phyloP scores from a whole-genome alignment of 371 early-diverging fungal genomes.

The Apophysomyces ossiformis region DNA sequence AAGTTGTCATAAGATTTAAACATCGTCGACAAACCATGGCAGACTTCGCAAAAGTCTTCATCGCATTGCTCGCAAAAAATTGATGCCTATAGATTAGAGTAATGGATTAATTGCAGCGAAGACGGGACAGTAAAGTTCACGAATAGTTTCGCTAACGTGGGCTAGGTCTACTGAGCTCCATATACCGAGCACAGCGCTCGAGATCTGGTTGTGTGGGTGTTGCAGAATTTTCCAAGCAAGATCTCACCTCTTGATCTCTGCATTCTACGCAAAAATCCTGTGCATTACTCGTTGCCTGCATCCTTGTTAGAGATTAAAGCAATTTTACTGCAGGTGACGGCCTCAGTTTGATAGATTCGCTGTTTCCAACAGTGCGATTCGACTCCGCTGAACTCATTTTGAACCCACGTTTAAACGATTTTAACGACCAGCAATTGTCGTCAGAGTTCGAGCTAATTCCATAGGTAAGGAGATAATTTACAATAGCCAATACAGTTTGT shows the following conservation, averaged over 20 bases:
- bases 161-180: background rate
- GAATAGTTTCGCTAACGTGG: background rate
- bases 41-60: constrained; percentile 93
- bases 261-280: constrained; percentile 30
- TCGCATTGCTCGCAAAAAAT: constrained; percentile 80
- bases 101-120: background rate
- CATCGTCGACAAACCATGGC: constrained; percentile 55
- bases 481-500: too few relatives aligned
- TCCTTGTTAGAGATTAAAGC: background rate
- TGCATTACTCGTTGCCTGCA: constrained; percentile 2
- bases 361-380: too few relatives aligned
- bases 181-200: background rate
- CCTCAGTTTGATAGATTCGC: too few relatives aligned
- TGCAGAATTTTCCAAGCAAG: background rate
- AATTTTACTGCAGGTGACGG: too few relatives aligned
- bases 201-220: background rate
- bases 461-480: too few relatives aligned
- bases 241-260: constrained; percentile 33
- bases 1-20: background rate
- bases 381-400: too few relatives aligned
- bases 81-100: constrained; percentile 45
- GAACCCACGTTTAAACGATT: too few relatives aligned
- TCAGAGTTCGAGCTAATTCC: too few relatives aligned
- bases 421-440: too few relatives aligned
- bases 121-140: background rate